A percentile compares a stretch with the other conserved stretches of the same genome.
phyloP scores from a whole-genome alignment of 2,329 filamentous ascomycete species.

The Diaporthe destruens region DNA sequence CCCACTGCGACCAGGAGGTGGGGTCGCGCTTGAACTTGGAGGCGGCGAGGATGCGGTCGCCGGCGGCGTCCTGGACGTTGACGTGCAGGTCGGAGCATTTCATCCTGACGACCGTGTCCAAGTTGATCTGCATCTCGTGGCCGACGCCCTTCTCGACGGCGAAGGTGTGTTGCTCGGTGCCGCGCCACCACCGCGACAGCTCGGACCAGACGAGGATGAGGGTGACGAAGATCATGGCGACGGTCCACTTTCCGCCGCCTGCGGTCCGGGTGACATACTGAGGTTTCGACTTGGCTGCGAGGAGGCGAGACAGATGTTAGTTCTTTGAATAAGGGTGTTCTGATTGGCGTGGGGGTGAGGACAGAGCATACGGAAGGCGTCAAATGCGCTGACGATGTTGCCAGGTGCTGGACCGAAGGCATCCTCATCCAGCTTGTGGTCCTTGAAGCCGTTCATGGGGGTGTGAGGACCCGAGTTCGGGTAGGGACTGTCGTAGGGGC shows the following conservation, averaged over 20 bases:
- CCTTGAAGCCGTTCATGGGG: slow-evolving; percentile 83
- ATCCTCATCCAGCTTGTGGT: slow-evolving; percentile 80
- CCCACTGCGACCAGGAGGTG: slow-evolving; percentile 88
- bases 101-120: slow-evolving; percentile 95
- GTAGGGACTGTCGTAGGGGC: slow-evolving; percentile 40
- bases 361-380: slow-evolving; percentile 86
- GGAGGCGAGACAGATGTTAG: slow-evolving; percentile 44
- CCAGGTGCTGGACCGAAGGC: slow-evolving; percentile 80
- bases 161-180: slow-evolving; percentile 89
- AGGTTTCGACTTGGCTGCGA: slow-evolving; percentile 90
- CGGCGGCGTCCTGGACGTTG: slow-evolving; percentile 96
- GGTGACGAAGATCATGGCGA: slow-evolving; percentile 82
- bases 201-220: slow-evolving; percentile 82
- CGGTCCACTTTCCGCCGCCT: slow-evolving; percentile 93
- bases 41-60: slow-evolving; percentile 89
- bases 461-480: slow-evolving; percentile 28
- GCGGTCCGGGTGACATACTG: slow-evolving; percentile 89
- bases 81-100: slow-evolving; percentile 88
- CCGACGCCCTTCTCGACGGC: slow-evolving; percentile 92
- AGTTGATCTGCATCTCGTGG: slow-evolving; percentile 90
- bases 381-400: slow-evolving; percentile 85
- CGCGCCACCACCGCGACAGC: slow-evolving; percentile 84
- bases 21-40: slow-evolving; percentile 79
- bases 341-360: not conserved
- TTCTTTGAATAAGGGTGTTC: not conserved